Base-by-base conservation (phyloP, 345 rosid species). In the Citrus reticulata region DNA sequence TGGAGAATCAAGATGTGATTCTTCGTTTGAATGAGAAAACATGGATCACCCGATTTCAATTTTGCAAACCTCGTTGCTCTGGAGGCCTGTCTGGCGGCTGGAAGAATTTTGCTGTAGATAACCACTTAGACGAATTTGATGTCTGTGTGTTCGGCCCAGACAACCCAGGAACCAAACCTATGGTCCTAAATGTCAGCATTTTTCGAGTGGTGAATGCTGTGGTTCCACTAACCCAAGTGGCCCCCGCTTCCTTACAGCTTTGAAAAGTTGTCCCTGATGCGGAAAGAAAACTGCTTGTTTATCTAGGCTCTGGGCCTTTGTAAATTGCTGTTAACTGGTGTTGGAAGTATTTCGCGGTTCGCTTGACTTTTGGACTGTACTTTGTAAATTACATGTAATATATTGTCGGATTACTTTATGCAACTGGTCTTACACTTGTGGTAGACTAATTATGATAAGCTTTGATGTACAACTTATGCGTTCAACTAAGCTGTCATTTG, bases 41-140 rank as follows among this genome's bases (percentile, higher is more conserved):
- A 20, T 90, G 93, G 90, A 34, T n/a, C 35, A 55, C 79, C 59
- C 72, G 76, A 58, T 79, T 67, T 35, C 70, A 66, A 57, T 81
- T 77, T 62, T 74, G 73, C 29, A 68, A 77, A 16, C 35, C 34
- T 14, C 85, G 79, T 4, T 66, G 70, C 20, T 67, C 58, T 32
- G 94, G 91, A 74, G 85, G 89, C 27, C 72, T 91, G 35, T 40
- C 86, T 8, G 55, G 72, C 51, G 94, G 92, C 20, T 89, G 92
- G 94, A 89, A 51, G 89, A 78, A 61, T 9, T 89, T 90, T 64
- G 88, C 83, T 7, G 11, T 55, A 6, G 92, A 87, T 8, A 90
- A 87, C 87, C 81, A 85, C 65, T 76, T 89, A 17, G 75, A 81
- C 7, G 86, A 85, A 77, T 79, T 66, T 74, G 94, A 89, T 68